Conservation (phyloP, 352 stramenopile species). For the Phytophthora vignae region DNA sequence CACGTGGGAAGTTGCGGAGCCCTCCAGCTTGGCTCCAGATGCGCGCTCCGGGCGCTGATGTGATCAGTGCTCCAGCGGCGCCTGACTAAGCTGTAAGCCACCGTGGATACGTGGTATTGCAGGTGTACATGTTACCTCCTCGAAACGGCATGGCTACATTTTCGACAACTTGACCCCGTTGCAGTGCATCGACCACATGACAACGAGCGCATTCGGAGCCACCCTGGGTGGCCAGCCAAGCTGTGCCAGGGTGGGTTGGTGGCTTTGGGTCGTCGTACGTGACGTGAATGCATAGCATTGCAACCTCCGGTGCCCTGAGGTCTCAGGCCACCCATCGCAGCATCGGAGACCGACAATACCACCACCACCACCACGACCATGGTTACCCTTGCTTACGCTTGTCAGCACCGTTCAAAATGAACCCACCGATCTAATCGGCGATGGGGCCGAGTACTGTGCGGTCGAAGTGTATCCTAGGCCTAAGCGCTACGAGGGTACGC, state of each 20-base stretch:
- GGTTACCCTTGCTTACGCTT: not conserved
- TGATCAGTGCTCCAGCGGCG: not conserved
- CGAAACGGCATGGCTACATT: not conserved
- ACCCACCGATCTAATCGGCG: not conserved
- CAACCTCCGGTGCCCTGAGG: too few relatives aligned
- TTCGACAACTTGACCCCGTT: not conserved
- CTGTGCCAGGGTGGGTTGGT: not conserved
- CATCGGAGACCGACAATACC: not conserved
- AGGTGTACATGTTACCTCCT: not conserved
- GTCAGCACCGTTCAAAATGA: not conserved
- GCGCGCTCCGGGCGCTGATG: conserved; percentile 1
- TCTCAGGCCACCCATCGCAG: not conserved
- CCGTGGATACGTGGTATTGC: not conserved
- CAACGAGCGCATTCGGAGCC: too few relatives aligned
- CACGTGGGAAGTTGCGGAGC: conserved; percentile 4
- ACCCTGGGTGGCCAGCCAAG: not conserved
- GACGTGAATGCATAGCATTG: too few relatives aligned
- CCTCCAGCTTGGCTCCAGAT: not conserved
- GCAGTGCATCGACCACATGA: not conserved
- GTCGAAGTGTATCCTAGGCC: not conserved
- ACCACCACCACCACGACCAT: not conserved
- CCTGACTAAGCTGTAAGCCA: not conserved
- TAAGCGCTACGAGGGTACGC: not conserved
- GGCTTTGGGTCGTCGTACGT: not conserved
- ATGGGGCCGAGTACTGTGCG: conserved; percentile 1